Conservation (phyloP, 305 asterid genomes). For the Plantago coronopus region DNA sequence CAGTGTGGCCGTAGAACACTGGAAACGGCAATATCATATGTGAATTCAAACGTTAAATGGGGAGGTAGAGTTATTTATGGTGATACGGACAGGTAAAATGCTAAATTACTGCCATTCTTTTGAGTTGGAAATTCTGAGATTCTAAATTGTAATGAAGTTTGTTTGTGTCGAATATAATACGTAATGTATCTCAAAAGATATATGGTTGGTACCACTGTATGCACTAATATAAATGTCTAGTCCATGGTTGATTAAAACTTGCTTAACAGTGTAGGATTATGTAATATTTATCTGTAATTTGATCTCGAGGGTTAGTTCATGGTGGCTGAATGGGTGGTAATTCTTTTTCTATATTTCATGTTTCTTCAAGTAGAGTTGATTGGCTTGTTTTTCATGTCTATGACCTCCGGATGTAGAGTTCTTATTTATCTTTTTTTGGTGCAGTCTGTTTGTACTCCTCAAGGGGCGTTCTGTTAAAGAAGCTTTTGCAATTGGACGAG, state of each 20-base stretch:
- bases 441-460: slow-evolving; percentile 97
- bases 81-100: slow-evolving; percentile 83
- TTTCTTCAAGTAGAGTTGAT: not conserved
- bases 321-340: slow-evolving; percentile 7
- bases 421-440: slow-evolving; percentile 21
- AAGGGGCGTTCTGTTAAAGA: slow-evolving; percentile 81
- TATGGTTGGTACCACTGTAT: slow-evolving; percentile 14
- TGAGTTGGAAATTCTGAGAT: not conserved
- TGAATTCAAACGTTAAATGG: slow-evolving; percentile 73
- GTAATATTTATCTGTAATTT: no score
- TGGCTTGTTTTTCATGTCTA: slow-evolving; percentile 14
- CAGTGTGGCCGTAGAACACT: slow-evolving; percentile 97
- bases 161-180: no score
- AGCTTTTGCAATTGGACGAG: slow-evolving; percentile 76
- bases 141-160: no score
- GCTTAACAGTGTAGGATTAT: no score
- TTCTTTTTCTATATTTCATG: not conserved
- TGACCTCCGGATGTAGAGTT: not conserved
- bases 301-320: slow-evolving; percentile 1
- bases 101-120: not conserved
- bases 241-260: not conserved
- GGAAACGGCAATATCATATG: slow-evolving; percentile 81
- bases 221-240: not conserved
- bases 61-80: slow-evolving; percentile 88
- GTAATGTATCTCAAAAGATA: not conserved